Evolutionary conservation across 2,329 filamentous ascomycete species (phyloP).

Genomic region (Emmonsiellopsis sp.): DNA sequence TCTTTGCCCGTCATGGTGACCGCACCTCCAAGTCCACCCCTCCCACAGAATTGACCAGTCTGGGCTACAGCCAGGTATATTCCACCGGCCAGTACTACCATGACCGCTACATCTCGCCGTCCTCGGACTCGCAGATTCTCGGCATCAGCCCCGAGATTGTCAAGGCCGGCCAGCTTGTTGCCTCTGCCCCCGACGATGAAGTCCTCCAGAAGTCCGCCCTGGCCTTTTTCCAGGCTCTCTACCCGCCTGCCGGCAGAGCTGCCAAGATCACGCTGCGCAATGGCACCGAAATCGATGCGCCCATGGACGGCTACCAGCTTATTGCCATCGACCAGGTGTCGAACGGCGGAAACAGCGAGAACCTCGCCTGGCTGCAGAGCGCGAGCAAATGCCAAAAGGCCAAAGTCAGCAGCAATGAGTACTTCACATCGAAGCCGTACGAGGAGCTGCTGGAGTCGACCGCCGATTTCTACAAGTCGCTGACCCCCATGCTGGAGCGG

Average conservation of each 20-base stretch:
- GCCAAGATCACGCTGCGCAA: slow-evolving; percentile 59
- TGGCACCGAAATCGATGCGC: slow-evolving; percentile 54
- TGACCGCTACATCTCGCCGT: slow-evolving; percentile 58
- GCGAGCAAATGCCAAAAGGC: slow-evolving; percentile 43
- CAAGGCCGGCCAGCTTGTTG: slow-evolving; percentile 59
- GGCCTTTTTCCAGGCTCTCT: slow-evolving; percentile 76
- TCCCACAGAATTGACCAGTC: slow-evolving; percentile 63
- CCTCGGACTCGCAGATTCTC: slow-evolving; percentile 51
- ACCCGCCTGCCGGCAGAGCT: slow-evolving; percentile 59
- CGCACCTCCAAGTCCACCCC: slow-evolving; percentile 67
- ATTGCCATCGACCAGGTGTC: slow-evolving; percentile 60
- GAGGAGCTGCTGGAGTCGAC: slow-evolving; percentile 39
- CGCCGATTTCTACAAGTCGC: slow-evolving; percentile 46
- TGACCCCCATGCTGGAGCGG: slow-evolving; percentile 41
- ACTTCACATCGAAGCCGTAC: slow-evolving; percentile 46
- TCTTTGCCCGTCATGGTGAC: slow-evolving; percentile 87
- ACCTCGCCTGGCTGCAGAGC: slow-evolving; percentile 50
- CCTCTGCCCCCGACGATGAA: slow-evolving; percentile 62
- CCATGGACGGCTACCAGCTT: slow-evolving; percentile 73
- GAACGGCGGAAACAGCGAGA: slow-evolving; percentile 50
- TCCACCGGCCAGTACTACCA: slow-evolving; percentile 67
- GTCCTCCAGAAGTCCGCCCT: slow-evolving; percentile 73
- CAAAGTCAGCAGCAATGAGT: slow-evolving; percentile 48
- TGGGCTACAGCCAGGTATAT: slow-evolving; percentile 70
- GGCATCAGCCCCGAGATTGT: slow-evolving; percentile 59